Percentiles rank a stretch among this genome's conserved stretches.
Evolutionary conservation across 2,329 filamentous ascomycete species (phyloP).

Genomic region (Fusarium irregulare): DNA sequence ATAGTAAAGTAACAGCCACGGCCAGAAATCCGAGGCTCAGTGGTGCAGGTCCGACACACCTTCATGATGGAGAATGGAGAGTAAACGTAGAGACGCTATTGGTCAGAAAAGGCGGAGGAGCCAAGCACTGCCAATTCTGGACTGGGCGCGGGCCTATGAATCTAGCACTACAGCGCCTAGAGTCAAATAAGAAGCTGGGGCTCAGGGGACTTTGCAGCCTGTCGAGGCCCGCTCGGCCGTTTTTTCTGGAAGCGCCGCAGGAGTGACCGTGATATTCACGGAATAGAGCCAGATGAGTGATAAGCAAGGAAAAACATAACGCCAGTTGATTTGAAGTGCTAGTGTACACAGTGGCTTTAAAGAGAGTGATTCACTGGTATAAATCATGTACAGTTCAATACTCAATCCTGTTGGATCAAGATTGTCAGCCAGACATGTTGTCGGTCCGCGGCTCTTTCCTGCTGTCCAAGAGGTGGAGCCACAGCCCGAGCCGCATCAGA

Average conservation of each 20-base stretch:
- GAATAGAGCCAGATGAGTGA: neutral
- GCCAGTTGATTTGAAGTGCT: neutral
- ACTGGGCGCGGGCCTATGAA: slow-evolving; percentile 8
- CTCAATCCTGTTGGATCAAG: neutral
- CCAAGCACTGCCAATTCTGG: slow-evolving; percentile 4
- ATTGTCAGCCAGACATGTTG: slow-evolving; percentile 27
- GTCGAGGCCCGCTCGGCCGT: neutral
- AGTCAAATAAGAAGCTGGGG: slow-evolving; percentile 21
- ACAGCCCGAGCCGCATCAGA: slow-evolving; percentile 44
- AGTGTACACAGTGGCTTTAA: too few species aligned
- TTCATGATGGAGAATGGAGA: slow-evolving; percentile 37
- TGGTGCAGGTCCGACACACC: slow-evolving; percentile 29
- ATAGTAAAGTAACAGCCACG: slow-evolving; percentile 33
- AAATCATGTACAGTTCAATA: neutral
- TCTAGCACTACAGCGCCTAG: slow-evolving; percentile 24
- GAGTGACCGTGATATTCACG: neutral
- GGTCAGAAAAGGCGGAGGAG: slow-evolving; percentile 18
- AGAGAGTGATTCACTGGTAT: neutral
- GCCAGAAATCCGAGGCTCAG: slow-evolving; percentile 39
- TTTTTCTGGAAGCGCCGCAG: slow-evolving; percentile 23
- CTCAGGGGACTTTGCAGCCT: slow-evolving; percentile 16
- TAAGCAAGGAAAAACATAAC: neutral
- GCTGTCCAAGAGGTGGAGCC: slow-evolving; percentile 24
- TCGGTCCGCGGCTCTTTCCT: slow-evolving; percentile 41
- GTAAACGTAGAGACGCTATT: slow-evolving; percentile 21